Evolutionary conservation across 2,329 filamentous ascomycete species (phyloP), one percentile per base, ranked within the genome.

Genomic region (Zymoseptoria ardabiliae): DNA sequence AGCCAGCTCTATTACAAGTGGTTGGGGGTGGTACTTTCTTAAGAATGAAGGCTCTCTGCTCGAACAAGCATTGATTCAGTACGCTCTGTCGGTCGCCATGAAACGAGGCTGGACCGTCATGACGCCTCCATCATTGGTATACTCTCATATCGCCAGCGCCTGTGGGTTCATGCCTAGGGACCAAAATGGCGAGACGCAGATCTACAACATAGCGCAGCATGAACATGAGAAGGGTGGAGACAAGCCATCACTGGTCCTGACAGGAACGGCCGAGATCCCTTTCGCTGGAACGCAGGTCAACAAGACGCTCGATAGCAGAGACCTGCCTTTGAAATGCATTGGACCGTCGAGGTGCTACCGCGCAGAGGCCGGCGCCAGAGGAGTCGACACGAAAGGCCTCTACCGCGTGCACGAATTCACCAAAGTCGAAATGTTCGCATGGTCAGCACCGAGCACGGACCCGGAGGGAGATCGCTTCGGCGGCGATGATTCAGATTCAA

Each of bases 331-430:
- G 48, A 93, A 91, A 73, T 80, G 87, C 19, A 90, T 95, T 2
- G 94, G 90, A 17, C 85, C 89, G 1, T 96, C 90, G 58, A 83
- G 94, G n/a, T 96, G 92, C 79, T 99, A 95, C 76, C 88, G 94
- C 56, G 94, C 94, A 51, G 94, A 99, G 77, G 94, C 94, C 0
- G 94, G 94, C 30, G 90, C 91, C 0, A 82, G 93, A 48, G 94
- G 94, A 28, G 86, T 88, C 22, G 90, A 94, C 67, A 96, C 92
- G 1, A 97, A 96, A 76, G 94, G 94, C 4, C 78, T 99, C 1
- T 99, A 97, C 76, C 88, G 94, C 25, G 94, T 99, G 3, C 94
- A 99, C 75, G 94, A 99, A 75, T 99, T 99, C 76, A 96, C 91
- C 25, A 99, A 99, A 74, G 93, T 99, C 0, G 94, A 99, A 75